phyloP scores from a whole-genome alignment of 2,329 filamentous ascomycete species.

The Monilinia fructigena region DNA sequence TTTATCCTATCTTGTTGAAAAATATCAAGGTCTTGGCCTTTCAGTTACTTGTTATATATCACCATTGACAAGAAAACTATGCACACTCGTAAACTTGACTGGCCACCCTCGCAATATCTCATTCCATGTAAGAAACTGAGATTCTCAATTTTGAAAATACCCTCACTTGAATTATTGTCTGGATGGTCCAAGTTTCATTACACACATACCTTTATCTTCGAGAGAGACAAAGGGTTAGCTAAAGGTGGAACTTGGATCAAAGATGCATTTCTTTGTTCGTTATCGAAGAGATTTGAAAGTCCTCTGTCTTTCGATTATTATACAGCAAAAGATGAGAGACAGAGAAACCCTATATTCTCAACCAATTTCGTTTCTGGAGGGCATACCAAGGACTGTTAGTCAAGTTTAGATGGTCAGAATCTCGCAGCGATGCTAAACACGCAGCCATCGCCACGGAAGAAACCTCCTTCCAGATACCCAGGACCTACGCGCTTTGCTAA shows the following conservation, averaged over 20 bases:
- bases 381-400: not conserved
- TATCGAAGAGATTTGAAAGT: not conserved
- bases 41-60: not conserved
- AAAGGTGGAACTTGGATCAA: not conserved
- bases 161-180: no score
- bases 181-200: no score
- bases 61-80: not conserved
- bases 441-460: not conserved
- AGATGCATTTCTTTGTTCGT: not conserved
- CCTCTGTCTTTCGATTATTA: not conserved
- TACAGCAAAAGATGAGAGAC: not conserved
- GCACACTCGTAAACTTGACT: not conserved
- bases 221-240: not conserved
- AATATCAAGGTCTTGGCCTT: not conserved
- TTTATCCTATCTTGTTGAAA: no score
- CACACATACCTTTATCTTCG: not conserved
- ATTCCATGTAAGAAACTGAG: not conserved
- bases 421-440: not conserved
- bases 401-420: not conserved
- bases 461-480: not conserved
- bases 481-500: slow-evolving; percentile 8
- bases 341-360: not conserved
- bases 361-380: no score
- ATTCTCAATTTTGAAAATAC: no score
- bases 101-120: not conserved